Conservation (phyloP, 169 alveolate genomes). For the Plasmodium fragile region DNA sequence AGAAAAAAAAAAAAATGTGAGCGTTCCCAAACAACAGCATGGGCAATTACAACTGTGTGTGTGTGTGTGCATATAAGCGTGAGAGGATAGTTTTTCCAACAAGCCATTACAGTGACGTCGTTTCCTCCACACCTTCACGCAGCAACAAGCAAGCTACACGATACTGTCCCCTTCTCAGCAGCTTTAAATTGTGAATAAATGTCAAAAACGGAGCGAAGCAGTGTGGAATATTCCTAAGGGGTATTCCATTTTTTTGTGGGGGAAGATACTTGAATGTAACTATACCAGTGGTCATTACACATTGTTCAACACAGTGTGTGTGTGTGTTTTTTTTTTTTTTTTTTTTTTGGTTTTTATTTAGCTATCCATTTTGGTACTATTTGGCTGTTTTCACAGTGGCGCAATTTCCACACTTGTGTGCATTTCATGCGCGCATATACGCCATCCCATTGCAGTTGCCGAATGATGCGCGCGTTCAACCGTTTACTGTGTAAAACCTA, state of each 20-base stretch:
- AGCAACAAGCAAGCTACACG: slow-evolving; percentile 26
- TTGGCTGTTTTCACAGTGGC: neutral
- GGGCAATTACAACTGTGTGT: neutral
- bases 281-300: neutral
- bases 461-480: neutral
- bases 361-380: neutral
- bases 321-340: neutral
- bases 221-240: neutral
- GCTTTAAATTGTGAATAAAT: neutral
- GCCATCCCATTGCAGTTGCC: neutral
- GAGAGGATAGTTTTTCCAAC: neutral
- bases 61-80: neutral
- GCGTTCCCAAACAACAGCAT: neutral
- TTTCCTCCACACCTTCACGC: neutral
- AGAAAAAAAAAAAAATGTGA: neutral
- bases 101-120: neutral
- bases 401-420: neutral
- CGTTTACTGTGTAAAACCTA: neutral
- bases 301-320: neutral
- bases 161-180: slow-evolving; percentile 7
- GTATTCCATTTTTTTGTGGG: neutral
- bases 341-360: neutral
- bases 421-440: neutral
- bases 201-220: neutral
- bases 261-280: neutral